Evolutionary conservation across 2,329 filamentous ascomycete genomes (phyloP).

Genomic region (Hirsutella thompsonii): DNA sequence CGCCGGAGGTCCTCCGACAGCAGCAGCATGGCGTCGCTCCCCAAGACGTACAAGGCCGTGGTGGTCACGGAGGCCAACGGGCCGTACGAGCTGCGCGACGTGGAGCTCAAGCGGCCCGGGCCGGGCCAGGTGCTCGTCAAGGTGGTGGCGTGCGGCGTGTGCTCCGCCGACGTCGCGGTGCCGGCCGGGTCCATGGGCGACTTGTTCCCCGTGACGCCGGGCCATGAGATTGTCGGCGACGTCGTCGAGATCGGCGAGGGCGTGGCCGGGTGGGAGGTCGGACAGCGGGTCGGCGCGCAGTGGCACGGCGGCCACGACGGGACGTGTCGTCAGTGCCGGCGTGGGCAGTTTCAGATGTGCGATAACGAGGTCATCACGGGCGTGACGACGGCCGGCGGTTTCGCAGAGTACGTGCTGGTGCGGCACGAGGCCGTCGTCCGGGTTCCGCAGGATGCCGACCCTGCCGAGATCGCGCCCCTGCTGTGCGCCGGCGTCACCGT

Average conservation of each 20-base stretch:
- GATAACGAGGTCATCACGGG: slow-evolving; percentile 51
- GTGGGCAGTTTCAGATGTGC: slow-evolving; percentile 57
- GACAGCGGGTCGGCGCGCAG: slow-evolving; percentile 47
- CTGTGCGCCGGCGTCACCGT: slow-evolving; percentile 55
- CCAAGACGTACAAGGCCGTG: slow-evolving; percentile 55
- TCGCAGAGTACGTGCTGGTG: slow-evolving; percentile 48
- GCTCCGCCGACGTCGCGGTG: slow-evolving; percentile 45
- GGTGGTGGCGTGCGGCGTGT: slow-evolving; percentile 59
- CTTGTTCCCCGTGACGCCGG: slow-evolving; percentile 48
- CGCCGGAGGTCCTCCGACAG: too few relatives aligned
- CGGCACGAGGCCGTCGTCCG: slow-evolving; percentile 46
- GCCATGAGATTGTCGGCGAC: slow-evolving; percentile 58
- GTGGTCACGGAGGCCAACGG: slow-evolving; percentile 39
- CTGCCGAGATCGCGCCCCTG: slow-evolving; percentile 42
- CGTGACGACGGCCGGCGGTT: slow-evolving; percentile 53
- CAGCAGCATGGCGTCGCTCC: slow-evolving; percentile 29
- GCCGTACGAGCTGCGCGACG: slow-evolving; percentile 44
- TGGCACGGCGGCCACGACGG: slow-evolving; percentile 41
- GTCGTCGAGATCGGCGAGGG: slow-evolving; percentile 44
- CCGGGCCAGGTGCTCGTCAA: slow-evolving; percentile 54
- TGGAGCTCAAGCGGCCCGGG: slow-evolving; percentile 42
- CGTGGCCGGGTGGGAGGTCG: slow-evolving; percentile 40
- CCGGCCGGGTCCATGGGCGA: slow-evolving; percentile 37
- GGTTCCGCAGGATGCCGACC: slow-evolving; percentile 38
- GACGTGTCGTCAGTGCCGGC: slow-evolving; percentile 48